A percentile compares a stretch with the other conserved stretches of the same genome.
Conservation (phyloP, 2,329 filamentous ascomycete genomes). For the Cladorrhinum sp. region DNA sequence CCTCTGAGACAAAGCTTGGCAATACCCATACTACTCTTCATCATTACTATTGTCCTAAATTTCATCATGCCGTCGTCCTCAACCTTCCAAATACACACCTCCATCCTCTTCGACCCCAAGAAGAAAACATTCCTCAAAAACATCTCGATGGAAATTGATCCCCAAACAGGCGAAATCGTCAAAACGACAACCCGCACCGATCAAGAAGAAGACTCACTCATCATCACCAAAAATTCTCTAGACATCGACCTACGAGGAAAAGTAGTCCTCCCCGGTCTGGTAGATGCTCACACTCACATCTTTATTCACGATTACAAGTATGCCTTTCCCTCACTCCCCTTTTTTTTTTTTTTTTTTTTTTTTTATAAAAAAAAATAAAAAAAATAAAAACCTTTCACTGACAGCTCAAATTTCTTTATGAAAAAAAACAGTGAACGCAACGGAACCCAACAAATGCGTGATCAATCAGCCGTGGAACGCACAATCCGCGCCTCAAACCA, state of each 20-base stretch:
- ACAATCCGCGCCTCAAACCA: constrained; percentile 53
- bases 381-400: too few species aligned
- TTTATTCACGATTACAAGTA: constrained; percentile 50
- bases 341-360: too few species aligned
- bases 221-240: constrained; percentile 25
- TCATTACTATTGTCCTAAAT: not conserved
- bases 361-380: too few species aligned
- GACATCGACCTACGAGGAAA: constrained; percentile 55
- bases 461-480: constrained; percentile 56
- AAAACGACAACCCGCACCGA: constrained; percentile 32
- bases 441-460: constrained; percentile 50
- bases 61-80: constrained; percentile 18
- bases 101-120: constrained; percentile 45
- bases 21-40: not conserved
- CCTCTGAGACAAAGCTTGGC: not conserved
- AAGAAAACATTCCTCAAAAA: constrained; percentile 40
- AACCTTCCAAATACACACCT: constrained; percentile 41
- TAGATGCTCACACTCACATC: constrained; percentile 56
- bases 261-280: constrained; percentile 49
- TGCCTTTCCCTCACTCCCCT: constrained; percentile 12
- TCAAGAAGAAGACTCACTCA: constrained; percentile 23
- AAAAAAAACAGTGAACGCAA: constrained; percentile 40
- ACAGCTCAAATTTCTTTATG: too few species aligned
- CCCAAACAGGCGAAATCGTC: constrained; percentile 39
- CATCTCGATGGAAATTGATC: constrained; percentile 42